Evolutionary conservation across 2,329 filamentous ascomycete species (phyloP).

Genomic region (Ophiostoma piceae): DNA sequence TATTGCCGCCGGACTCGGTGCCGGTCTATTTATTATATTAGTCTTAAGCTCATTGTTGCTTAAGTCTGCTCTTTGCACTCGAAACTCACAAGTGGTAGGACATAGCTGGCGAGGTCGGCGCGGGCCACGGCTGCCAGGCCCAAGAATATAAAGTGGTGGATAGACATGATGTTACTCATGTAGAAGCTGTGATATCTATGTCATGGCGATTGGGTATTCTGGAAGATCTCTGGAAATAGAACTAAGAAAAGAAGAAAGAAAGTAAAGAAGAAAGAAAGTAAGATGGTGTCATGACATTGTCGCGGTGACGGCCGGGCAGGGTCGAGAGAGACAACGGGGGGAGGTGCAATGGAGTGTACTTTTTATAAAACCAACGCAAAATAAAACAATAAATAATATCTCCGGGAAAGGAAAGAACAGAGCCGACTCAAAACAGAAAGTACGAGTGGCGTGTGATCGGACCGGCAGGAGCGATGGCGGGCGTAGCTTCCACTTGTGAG

Average conservation of each 20-base stretch:
- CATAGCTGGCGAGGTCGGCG: background rate
- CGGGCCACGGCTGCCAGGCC: background rate
- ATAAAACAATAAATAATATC: background rate
- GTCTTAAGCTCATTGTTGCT: background rate
- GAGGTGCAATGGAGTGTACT: background rate
- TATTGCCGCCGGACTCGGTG: constrained; percentile 44
- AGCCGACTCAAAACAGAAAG: background rate
- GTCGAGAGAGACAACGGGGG: background rate
- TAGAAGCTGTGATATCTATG: background rate
- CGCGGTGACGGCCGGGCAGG: background rate
- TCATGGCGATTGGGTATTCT: background rate
- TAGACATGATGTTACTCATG: background rate
- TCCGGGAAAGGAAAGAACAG: background rate
- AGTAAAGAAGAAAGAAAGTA: background rate
- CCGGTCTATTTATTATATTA: constrained; percentile 37
- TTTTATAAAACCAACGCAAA: background rate
- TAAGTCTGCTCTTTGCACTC: no score
- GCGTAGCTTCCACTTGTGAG: background rate
- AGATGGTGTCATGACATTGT: background rate
- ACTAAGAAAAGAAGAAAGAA: background rate
- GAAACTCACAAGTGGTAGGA: background rate
- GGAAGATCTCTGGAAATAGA: background rate
- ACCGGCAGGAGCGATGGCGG: background rate
- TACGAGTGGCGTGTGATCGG: background rate
- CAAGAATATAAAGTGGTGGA: background rate